Evolutionary conservation across 805 yeast genomes (phyloP), one percentile per base, ranked within the genome.

Genomic region (Cyberlindnera saturnus): DNA sequence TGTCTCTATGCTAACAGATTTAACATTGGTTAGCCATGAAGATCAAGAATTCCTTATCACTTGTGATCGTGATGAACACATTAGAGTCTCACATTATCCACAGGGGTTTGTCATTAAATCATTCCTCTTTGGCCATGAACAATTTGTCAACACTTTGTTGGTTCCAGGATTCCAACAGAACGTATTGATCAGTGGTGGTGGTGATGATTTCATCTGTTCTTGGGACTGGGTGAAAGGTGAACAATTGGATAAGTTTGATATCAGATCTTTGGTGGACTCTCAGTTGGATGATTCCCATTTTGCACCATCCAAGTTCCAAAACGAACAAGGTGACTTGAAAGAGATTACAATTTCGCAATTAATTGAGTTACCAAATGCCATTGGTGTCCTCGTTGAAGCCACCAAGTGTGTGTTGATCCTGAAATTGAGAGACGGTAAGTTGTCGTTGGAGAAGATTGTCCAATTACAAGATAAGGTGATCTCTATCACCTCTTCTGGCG

Each of bases 61-160:
- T 2, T 80, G 90, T 32, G 99, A 93, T 66, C 76, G 99, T 64
- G 99, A 93, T 64, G 99, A 93, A 64, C 99, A 95, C 63, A 84
- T 93, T 49, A 76, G 95, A 60, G 72, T 93, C 15, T 77, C 96
- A 3, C 74, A 79, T 50, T 88, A 75, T 55, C 98, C 97, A 2
- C 74, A 81, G 49, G 70, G 90, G 4, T 87, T 70, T 53, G 77
- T 89, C 20, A 81, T 95, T 41, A 84, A 88, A 48, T 76, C 79
- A 54, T 89, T 87, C 79, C 69, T 90, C 41, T 87, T 87, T 61
- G 97, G 96, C 4, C 97, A 91, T 61, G 69, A 71, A 36, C 85
- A 88, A 62, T 95, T 88, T 52, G 81, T 93, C 9, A 82, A 96
- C 2, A 68, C 76, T 6, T 60, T 93, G 49, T 61, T 71, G 29